These are phyloP conservation scores for Phytophthora pini DNA, from an alignment of 352 stramenopile species.

Conservation along the genomic window DNA sequence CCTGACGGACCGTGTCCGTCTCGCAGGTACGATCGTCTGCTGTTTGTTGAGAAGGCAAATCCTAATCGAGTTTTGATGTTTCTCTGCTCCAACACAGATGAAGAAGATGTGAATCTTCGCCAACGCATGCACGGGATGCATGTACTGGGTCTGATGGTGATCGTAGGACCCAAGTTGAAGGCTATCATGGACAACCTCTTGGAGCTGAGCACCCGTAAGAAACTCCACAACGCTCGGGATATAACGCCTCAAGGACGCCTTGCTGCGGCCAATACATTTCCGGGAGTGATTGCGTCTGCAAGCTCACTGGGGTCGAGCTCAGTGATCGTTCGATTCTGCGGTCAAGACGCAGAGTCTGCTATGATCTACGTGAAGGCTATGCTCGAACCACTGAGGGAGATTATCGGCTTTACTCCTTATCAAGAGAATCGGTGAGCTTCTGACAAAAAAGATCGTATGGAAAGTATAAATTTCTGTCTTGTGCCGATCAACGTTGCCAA, in stretches of 20 bases:
- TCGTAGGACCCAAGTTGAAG: constrained; percentile 66
- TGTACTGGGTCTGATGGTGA: constrained; percentile 74
- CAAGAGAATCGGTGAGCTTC: constrained; percentile 73
- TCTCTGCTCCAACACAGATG: constrained; percentile 43
- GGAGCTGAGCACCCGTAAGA: constrained; percentile 75
- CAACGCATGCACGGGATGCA: constrained; percentile 81
- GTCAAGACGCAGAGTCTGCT: constrained; percentile 62
- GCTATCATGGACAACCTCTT: constrained; percentile 61
- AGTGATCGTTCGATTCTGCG: constrained; percentile 79
- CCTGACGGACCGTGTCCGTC: constrained; percentile 71
- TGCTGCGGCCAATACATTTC: constrained; percentile 46
- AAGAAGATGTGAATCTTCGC: constrained; percentile 68
- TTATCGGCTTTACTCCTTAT: constrained; percentile 72
- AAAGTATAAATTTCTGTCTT: too few relatives aligned
- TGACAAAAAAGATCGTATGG: background rate
- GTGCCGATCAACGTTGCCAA: too few relatives aligned
- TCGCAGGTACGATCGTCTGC: constrained; percentile 47
- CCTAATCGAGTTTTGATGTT: constrained; percentile 5
- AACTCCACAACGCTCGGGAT: constrained; percentile 67
- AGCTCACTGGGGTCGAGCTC: constrained; percentile 67
- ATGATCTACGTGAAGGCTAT: constrained; percentile 71
- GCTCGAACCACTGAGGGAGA: constrained; percentile 57
- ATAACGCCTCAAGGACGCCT: constrained; percentile 80
- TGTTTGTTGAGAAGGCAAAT: background rate
- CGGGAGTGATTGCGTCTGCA: constrained; percentile 71